Evolutionary conservation across 345 rosid species (phyloP), one percentile per base, ranked within the genome.

Genomic region (Corchorus olitorius): DNA sequence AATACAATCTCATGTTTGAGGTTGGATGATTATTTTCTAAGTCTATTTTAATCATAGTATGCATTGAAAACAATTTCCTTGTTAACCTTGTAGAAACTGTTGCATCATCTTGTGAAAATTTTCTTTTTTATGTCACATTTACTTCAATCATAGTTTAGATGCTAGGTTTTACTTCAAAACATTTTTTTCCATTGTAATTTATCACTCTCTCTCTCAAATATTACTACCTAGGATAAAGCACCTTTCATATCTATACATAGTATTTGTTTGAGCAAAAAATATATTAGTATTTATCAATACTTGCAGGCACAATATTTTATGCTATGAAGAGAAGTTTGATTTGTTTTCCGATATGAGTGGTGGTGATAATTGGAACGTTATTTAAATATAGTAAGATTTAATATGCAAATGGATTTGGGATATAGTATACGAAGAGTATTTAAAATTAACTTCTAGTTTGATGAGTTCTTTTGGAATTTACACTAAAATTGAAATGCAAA

Each of bases 1-100:
- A 96, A 77, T 96, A 96, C 84, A 93, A 87, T 90, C 97, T 93
- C 79, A 96, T 96, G 99, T 96, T 96, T 59, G 99, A 92, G 99
- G 99, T 96, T 79, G 73, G 87, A 64, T 78, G 76, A 45, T 80
- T 19, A 15, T 34, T 50, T 55, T 74, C 67, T 77, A 39, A 65
- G 68, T 33, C 48, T 66, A 73, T 77, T 77, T 17, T 45, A 77
- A 61, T 22, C 49, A 63, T 60, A 50, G 4, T 19, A 8, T 70
- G 35, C 48, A 3, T 16, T 49, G 59, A 33, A 33, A 48, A 67
- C 75, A 59, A 76, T 55, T 59, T 16, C 43, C 59, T 27, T 17
- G 13, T 66, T 49, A 63, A 9, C 39, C 65, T 39, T 54, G 58
- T 35, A 6, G 62, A 71, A 62, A 81, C 63, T 4, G 15, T 61